Evolutionary conservation across 139 green algal genomes (phyloP), one percentile per base, ranked within the genome.

Genomic region (Coelastrella sp.): DNA sequence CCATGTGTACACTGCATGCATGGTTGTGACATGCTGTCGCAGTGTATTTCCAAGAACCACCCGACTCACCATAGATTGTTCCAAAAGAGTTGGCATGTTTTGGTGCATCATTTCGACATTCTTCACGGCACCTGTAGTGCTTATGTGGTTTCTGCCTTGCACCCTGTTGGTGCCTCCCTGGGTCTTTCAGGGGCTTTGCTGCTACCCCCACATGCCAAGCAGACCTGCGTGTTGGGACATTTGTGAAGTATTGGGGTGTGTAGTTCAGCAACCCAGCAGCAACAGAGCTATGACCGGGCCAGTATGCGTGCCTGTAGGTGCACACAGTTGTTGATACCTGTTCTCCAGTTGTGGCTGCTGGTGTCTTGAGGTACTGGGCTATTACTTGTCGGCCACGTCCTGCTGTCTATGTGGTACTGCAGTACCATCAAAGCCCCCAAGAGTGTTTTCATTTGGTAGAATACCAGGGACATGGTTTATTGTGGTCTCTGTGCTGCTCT

Each of bases 51-150:
- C 7, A 21, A 9, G 53, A 21, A 64, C 27, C 17, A 19, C 53
- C 53, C 30, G 11, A 23, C 27, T 21, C 21, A 9, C 27, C 6
- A n/a, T 40, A 43, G 27, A 69, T 27, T 40, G 38, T 27, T n/a
- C 21, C 30, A 38, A 30, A 69, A 69, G 62, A n/a, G n/a, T n/a
- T n/a, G n/a, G n/a, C n/a, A n/a, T n/a, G n/a, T 69, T 69, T 69
- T 69, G 62, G 7, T 30, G 4, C 62, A 69, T 40, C 17, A 32
- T 69, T 41, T 21, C 40, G 8, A 40, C 62, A 69, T 69, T 69
- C 25, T 41, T 69, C 8, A 30, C 15, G 27, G 13, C 53, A n/a
- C 6, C 19, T 5, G 2, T 1, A 64, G 53, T 27, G 19, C 21
- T 5, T 27, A n/a, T n/a, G n/a, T n/a, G n/a, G n/a, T n/a, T n/a